Evolutionary conservation across 768 basidiomycete genomes (phyloP).

Genomic region (Mycena rebaudengoi): DNA sequence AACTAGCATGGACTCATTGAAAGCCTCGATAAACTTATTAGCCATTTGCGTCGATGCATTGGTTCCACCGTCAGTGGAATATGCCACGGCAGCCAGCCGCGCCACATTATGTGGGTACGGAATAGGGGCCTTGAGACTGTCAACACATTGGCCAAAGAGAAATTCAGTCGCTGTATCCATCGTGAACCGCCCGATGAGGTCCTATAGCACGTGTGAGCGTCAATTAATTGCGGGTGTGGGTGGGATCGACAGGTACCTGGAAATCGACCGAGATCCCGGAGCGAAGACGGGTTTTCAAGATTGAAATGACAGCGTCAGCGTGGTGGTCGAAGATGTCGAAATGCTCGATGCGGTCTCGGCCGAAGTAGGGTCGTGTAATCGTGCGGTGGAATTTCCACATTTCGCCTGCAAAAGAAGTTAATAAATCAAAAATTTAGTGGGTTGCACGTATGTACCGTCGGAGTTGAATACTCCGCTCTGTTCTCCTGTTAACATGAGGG

Average conservation of each 20-base stretch:
- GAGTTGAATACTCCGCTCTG: constrained; percentile 66
- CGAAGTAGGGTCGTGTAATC: constrained; percentile 60
- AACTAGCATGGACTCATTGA: constrained; percentile 55
- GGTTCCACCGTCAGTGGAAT: constrained; percentile 5
- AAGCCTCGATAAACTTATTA: constrained; percentile 55
- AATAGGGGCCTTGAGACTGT: constrained; percentile 55
- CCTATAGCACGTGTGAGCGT: too few species aligned
- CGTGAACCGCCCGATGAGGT: constrained; percentile 64
- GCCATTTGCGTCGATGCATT: constrained; percentile 39
- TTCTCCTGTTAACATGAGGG: too few species aligned
- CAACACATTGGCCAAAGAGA: constrained; percentile 59
- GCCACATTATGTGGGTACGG: constrained; percentile 52
- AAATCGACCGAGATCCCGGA: constrained; percentile 63
- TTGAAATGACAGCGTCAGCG: constrained; percentile 52
- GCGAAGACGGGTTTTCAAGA: constrained; percentile 50
- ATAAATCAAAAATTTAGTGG: not conserved
- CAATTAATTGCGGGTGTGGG: too few species aligned
- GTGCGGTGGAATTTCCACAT: constrained; percentile 61
- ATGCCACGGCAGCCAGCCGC: constrained; percentile 26
- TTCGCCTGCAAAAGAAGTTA: constrained; percentile 49
- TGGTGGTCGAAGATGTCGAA: constrained; percentile 65
- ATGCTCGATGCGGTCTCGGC: constrained; percentile 58
- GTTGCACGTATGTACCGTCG: constrained; percentile 47
- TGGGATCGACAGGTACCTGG: constrained; percentile 54
- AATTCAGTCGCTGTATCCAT: constrained; percentile 69